Conservation (phyloP, 495 filamentous ascomycete genomes). For the Trichoderma reesei region DNA sequence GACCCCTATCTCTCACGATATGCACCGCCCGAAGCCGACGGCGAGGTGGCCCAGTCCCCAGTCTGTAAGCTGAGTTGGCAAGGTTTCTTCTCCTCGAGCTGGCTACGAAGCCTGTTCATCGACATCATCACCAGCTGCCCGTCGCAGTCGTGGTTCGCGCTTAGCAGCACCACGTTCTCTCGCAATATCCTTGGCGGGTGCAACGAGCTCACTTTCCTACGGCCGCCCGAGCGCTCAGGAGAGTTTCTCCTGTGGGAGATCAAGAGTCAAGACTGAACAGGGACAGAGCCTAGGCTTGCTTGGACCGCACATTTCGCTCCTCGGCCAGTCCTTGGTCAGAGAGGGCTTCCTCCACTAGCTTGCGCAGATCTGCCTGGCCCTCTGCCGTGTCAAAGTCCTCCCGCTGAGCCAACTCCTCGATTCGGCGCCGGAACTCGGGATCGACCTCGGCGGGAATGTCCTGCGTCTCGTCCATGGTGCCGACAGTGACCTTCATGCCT, state of each 20-base stretch:
- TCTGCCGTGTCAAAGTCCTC: constrained; percentile 63
- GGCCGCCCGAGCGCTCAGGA: constrained; percentile 30
- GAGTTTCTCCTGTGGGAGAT: constrained; percentile 49
- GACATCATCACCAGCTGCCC: constrained; percentile 31
- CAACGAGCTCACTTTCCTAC: constrained; percentile 37
- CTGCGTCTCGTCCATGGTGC: constrained; percentile 54
- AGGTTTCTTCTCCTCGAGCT: constrained; percentile 40
- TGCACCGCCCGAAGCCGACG: constrained; percentile 42
- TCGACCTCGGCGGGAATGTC: constrained; percentile 48
- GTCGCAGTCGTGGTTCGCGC: constrained; percentile 39
- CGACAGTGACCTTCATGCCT: constrained; percentile 57
- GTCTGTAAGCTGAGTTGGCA: constrained; percentile 45
- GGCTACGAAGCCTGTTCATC: constrained; percentile 32
- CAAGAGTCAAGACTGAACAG: constrained; percentile 30
- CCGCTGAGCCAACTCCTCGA: constrained; percentile 65
- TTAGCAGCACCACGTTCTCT: constrained; percentile 36
- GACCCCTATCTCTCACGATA: constrained; percentile 83
- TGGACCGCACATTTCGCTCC: constrained; percentile 52
- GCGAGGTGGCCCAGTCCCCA: constrained; percentile 16
- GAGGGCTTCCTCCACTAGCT: constrained; percentile 62
- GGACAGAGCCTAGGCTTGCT: constrained; percentile 38
- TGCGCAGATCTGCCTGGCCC: constrained; percentile 58
- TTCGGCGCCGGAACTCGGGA: constrained; percentile 60
- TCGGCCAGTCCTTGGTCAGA: constrained; percentile 39
- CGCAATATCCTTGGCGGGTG: constrained; percentile 31